These are phyloP conservation scores for Cadophora sp. DNA, from an alignment of 2,329 filamentous ascomycete genomes.

Conservation along the genomic window DNA sequence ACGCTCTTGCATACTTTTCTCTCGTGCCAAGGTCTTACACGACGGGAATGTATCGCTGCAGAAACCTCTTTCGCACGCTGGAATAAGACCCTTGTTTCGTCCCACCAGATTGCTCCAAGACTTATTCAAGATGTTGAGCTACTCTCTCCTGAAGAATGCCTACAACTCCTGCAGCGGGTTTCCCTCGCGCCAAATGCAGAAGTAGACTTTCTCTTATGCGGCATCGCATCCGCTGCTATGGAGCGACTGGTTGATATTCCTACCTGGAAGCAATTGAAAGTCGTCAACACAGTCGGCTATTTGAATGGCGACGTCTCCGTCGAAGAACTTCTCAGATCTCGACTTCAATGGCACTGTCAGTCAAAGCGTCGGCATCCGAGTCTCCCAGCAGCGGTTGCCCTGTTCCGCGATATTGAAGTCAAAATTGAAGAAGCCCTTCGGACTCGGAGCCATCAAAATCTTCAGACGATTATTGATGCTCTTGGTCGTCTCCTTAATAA, in stretches of 20 bases:
- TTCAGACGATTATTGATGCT: conserved; percentile 20
- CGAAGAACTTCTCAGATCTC: conserved; percentile 46
- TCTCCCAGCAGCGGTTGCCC: conserved; percentile 41
- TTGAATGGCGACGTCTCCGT: conserved; percentile 46
- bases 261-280: conserved; percentile 48
- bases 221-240: conserved; percentile 45
- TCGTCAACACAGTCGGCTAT: conserved; percentile 48
- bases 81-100: conserved; percentile 42
- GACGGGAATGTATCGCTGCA: conserved; percentile 49
- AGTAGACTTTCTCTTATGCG: conserved; percentile 40
- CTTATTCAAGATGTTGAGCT: conserved; percentile 49
- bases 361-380: conserved; percentile 46
- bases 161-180: conserved; percentile 48
- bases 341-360: conserved; percentile 50
- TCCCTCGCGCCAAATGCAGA: conserved; percentile 19
- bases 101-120: conserved; percentile 43
- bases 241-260: conserved; percentile 48
- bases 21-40: conserved; percentile 48
- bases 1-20: conserved; percentile 54
- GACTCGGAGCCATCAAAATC: conserved; percentile 19
- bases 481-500: conserved; percentile 22
- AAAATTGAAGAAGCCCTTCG: conserved; percentile 24
- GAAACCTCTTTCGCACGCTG: conserved; percentile 48
- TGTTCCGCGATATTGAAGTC: conserved; percentile 48
- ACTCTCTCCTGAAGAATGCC: conserved; percentile 49